Conservation (phyloP, 331 rosid species). For the Ulmus americana region DNA sequence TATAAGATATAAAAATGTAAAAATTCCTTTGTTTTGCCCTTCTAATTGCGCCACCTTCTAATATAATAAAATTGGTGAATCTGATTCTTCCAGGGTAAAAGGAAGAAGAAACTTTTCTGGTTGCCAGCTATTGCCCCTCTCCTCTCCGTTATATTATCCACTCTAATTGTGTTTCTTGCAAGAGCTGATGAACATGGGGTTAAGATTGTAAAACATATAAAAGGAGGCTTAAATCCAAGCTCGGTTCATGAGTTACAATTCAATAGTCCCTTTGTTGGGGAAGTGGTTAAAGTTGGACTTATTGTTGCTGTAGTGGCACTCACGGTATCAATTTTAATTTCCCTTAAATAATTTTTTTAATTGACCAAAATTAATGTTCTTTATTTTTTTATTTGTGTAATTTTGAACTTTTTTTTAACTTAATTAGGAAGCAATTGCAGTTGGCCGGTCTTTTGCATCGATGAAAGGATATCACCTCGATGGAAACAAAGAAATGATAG, state of each 20-base stretch:
- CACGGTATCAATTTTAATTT: conserved; percentile 6
- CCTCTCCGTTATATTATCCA: conserved; percentile 34
- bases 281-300: conserved; percentile 13
- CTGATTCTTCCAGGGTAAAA: conserved; percentile 36
- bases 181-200: conserved; percentile 25
- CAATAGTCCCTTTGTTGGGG: conserved; percentile 5
- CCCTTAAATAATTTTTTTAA: too few relatives aligned
- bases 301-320: conserved; percentile 21
- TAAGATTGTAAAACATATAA: conserved; percentile 38
- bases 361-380: too few relatives aligned
- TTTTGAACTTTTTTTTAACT: neutral
- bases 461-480: conserved; percentile 70
- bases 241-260: conserved; percentile 11
- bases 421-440: conserved; percentile 77
- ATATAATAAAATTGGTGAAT: neutral
- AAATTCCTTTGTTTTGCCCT: too few relatives aligned
- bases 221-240: conserved; percentile 44
- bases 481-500: conserved; percentile 86
- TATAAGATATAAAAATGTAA: too few relatives aligned
- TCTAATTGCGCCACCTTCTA: too few relatives aligned
- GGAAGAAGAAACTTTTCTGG: conserved; percentile 46
- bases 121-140: conserved; percentile 43
- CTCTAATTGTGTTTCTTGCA: conserved; percentile 30
- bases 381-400: too few relatives aligned
- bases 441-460: conserved; percentile 73